phyloP scores from a whole-genome alignment of 2,329 filamentous ascomycete species.

The Colletotrichum sp. region DNA sequence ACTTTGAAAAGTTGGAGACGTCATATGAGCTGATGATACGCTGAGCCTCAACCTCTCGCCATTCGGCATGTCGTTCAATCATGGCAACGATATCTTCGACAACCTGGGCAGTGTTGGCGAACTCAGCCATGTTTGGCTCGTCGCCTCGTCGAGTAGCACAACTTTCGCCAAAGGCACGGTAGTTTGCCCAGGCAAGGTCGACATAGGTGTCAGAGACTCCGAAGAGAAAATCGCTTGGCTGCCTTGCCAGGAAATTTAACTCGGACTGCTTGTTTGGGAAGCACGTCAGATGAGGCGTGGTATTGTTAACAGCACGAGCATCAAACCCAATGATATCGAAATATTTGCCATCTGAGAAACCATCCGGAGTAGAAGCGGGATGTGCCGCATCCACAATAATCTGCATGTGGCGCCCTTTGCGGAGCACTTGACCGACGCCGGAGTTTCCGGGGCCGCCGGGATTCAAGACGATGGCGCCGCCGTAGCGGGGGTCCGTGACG shows the following conservation, averaged over 20 bases:
- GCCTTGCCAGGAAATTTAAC: not conserved
- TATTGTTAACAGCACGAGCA: conserved; percentile 46
- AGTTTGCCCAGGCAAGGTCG: conserved; percentile 27
- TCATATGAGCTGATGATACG: not conserved
- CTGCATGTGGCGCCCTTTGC: conserved; percentile 14
- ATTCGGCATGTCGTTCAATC: conserved; percentile 46
- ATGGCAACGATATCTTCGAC: conserved; percentile 55
- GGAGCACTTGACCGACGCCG: conserved; percentile 14
- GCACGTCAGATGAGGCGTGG: conserved; percentile 42
- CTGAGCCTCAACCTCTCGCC: conserved; percentile 28
- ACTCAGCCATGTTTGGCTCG: conserved; percentile 29
- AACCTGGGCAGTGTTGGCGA: conserved; percentile 49
- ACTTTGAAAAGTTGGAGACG: accelerated
- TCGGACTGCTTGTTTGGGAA: conserved; percentile 30
- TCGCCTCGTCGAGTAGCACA: conserved; percentile 20
- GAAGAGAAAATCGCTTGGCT: not conserved
- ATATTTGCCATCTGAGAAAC: conserved; percentile 15
- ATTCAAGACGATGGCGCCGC: conserved; percentile 18
- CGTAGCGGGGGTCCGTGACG: conserved; percentile 20
- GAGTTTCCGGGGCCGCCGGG: conserved; percentile 23
- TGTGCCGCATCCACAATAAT: not conserved
- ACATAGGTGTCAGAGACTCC: conserved; percentile 21
- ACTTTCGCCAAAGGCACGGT: conserved; percentile 24
- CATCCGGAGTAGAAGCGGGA: not conserved
- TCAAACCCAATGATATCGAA: conserved; percentile 50